Base-by-base conservation (phyloP, 1,284 basidiomycete species). In the Apiotrichum akiyoshidainum region DNA sequence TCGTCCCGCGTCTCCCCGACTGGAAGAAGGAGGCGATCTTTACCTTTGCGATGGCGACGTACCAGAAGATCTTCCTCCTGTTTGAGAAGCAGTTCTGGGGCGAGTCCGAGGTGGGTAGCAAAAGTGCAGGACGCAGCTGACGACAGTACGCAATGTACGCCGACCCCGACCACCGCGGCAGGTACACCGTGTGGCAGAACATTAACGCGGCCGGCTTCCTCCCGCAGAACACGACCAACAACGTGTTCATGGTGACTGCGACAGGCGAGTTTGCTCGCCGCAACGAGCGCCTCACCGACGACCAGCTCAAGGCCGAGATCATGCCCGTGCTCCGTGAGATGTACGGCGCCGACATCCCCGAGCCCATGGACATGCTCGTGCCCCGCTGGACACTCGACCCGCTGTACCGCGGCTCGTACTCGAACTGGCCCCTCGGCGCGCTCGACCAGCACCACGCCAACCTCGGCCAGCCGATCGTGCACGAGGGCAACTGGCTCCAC, bases 41-140 rank as follows among this genome's bases (percentile, higher is more conserved):
- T 33, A 83, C 82, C 52, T 83, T 87, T 71, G 80, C 80, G 9
- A 87, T 87, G 86, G 81, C 80, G 2, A 85, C 82, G 3, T 88
- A 86, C 67, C 87, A 86, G 5, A 88, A 87, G 74, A 86, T 88
- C 48, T 88, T 87, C 72, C 65, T 87, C 46, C 81, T 84, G 60
- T 88, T 87, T 67, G 79, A 83, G 0, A 67, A 81, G 56, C 85
- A 84, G 44, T 88, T 88, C 69, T 88, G 86, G 86, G 86, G 86
- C 59, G 80, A 84, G 42, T 84, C 84, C 0, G 80, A 87, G 81
- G 85, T 84, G 58, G n/a, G 59, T 9, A 9, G 6, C 31, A 10
- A 12, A 44, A 19, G 11, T 31, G 46, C 14, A n/a, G n/a, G n/a
- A 37, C 39, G 3, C 34, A 7, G 46, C 60, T 59, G 37, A 54